Base-by-base conservation (phyloP, 2,329 filamentous ascomycete genomes). In the Cladosporium austrohemisphaericum region DNA sequence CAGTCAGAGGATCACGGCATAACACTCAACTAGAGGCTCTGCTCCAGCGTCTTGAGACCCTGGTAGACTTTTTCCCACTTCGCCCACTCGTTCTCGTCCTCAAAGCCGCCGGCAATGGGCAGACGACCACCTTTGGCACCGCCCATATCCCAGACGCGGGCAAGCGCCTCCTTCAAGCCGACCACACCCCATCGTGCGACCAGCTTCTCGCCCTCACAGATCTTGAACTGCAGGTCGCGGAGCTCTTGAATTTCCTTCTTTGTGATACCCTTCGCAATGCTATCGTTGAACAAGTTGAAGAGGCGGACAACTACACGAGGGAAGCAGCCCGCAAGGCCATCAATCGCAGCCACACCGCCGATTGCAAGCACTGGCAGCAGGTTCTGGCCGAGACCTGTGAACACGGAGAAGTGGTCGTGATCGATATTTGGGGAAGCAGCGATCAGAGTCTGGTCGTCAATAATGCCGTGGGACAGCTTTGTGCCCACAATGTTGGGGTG, bases 401-500 rank as follows among this genome's bases (percentile, higher is more conserved):
- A 85, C 23, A 80, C 76, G 56, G 73, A 75, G 68, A 85, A 85
- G 38, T 75, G 68, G 2, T 65, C 60, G 58, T 79, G 74, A 64
- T 84, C 77, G 60, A 85, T 82, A 40, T 71, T 62, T 0, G 81
- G 81, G 57, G 76, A 78, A 3, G 76, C 72, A 3, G 78, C 79
- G 51, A 85, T 76, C 62, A 84, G 77, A 4, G 77, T 73, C 61
- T 84, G 81, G 57, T 78, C 73, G n/a, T 80, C 83, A 38, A 85
- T 74, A 61, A 84, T 80, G 43, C 80, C 81, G 63, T 86, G 83
- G 0, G 81, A 85, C 57, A 86, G 77, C 68, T 86, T 86, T 68
- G 79, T 83, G 43, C 83, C 83, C 3, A 85, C 81, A 51, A 85
- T 84, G 60, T 85, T 85, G 23, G 78, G 74, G 62, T 85, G 82